Percentiles rank a stretch among this genome's conserved stretches.
Conservation (phyloP, 208 protist species). For the Leishmania tarentolae region DNA sequence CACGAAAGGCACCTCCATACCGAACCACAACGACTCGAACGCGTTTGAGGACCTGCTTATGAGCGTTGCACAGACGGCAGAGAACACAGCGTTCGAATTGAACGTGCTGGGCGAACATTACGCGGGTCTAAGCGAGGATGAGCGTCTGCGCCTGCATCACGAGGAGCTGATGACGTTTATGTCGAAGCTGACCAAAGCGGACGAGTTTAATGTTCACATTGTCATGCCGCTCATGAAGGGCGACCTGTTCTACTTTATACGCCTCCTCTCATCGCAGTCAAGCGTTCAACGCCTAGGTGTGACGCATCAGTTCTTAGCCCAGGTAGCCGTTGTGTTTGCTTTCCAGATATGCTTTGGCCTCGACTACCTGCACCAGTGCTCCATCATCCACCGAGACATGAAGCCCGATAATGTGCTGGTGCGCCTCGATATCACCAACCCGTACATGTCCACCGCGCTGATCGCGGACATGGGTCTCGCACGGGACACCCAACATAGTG, state of each 20-base stretch:
- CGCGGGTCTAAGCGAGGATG: constrained; percentile 24
- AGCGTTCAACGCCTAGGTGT: constrained; percentile 25
- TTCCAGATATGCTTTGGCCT: constrained; percentile 91
- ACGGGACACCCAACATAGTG: constrained; percentile 69
- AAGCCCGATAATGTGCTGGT: constrained; percentile 98
- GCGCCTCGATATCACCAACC: constrained; percentile 51
- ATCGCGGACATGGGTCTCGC: constrained; percentile 92
- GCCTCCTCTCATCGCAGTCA: constrained; percentile 32
- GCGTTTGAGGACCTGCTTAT: constrained; percentile 48
- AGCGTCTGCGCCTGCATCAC: constrained; percentile 48
- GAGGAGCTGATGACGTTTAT: constrained; percentile 34
- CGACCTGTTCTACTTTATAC: constrained; percentile 80
- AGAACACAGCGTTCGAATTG: constrained; percentile 31
- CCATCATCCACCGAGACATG: constrained; percentile 95
- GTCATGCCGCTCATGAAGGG: constrained; percentile 91
- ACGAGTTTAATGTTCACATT: constrained; percentile 86
- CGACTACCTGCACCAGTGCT: constrained; percentile 88
- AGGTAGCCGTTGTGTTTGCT: constrained; percentile 75
- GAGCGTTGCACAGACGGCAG: constrained; percentile 22
- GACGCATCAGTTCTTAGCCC: constrained; percentile 51
- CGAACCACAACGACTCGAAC: constrained; percentile 20
- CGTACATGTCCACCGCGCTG: constrained; percentile 67
- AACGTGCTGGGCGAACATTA: constrained; percentile 53
- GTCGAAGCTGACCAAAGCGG: constrained; percentile 25
- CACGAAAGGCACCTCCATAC: constrained; percentile 59